These are phyloP conservation scores for Picochlorum sp. DNA, from an alignment of 139 green algal species.

Conservation along the genomic window DNA sequence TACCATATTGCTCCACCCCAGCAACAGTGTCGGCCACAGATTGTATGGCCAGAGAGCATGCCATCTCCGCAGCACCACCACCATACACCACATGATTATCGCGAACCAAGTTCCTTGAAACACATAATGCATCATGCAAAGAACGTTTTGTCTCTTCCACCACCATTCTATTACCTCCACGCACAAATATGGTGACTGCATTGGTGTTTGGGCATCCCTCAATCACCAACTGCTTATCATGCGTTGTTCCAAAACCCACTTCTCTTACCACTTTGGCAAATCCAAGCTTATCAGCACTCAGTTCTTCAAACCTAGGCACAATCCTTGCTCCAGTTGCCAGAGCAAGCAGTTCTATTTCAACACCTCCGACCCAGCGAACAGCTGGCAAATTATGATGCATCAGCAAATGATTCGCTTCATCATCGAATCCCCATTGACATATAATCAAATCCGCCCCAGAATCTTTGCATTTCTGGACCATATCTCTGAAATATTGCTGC, in stretches of 20 bases:
- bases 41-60: slow-evolving; percentile 83
- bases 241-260: slow-evolving; percentile 91
- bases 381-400: slow-evolving; percentile 87
- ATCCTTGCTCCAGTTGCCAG: slow-evolving; percentile 96
- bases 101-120: slow-evolving; percentile 95
- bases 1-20: slow-evolving; percentile 92
- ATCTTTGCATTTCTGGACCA: slow-evolving; percentile 96
- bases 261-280: slow-evolving; percentile 65
- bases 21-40: slow-evolving; percentile 66
- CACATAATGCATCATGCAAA: slow-evolving; percentile 96
- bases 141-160: slow-evolving; percentile 89
- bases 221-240: slow-evolving; percentile 93
- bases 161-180: slow-evolving; percentile 95
- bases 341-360: slow-evolving; percentile 98
- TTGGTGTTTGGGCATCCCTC: slow-evolving; percentile 88
- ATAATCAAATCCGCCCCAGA: slow-evolving; percentile 76
- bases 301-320: slow-evolving; percentile 83
- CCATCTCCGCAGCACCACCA: slow-evolving; percentile 89
- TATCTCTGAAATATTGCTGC: slow-evolving; percentile 94
- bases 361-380: slow-evolving; percentile 92
- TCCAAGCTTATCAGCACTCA: slow-evolving; percentile 88
- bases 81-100: slow-evolving; percentile 97
- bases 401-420: slow-evolving; percentile 99
- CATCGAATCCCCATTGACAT: slow-evolving; percentile 99
- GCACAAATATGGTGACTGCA: slow-evolving; percentile 95